Evolutionary conservation across 768 basidiomycete species (phyloP).

Genomic region (Leccinum subgranulosum): DNA sequence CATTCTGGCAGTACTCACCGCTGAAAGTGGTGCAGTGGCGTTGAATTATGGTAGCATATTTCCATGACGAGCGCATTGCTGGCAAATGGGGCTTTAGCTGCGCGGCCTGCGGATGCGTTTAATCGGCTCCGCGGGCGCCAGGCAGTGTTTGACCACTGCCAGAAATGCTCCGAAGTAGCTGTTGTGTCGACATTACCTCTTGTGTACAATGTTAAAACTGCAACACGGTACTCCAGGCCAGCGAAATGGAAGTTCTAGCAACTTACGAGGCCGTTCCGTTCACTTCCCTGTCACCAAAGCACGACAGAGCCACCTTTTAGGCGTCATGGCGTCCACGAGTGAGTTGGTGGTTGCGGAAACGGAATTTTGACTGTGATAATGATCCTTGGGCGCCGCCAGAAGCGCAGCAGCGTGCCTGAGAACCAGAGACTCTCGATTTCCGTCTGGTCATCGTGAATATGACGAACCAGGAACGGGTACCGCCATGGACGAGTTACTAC

Average conservation of each 20-base stretch:
- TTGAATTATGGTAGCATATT: neutral
- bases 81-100: neutral
- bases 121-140: neutral
- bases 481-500: too few relatives aligned
- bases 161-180: neutral
- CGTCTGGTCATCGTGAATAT: too few relatives aligned
- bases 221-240: neutral
- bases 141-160: neutral
- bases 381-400: neutral
- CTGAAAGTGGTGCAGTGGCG: neutral
- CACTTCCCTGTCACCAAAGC: neutral
- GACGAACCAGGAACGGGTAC: neutral
- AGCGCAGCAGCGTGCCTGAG: neutral
- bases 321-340: neutral
- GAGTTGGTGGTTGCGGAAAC: neutral
- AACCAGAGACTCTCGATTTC: neutral
- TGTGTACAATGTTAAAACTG: neutral
- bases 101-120: neutral
- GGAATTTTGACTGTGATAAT: neutral
- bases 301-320: neutral
- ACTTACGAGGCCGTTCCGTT: neutral
- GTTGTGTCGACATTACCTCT: neutral
- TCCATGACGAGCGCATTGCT: neutral
- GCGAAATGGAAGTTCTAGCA: neutral
- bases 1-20: neutral